Conservation (phyloP, 306 rosid genomes). For the Vigna hirtella region DNA sequence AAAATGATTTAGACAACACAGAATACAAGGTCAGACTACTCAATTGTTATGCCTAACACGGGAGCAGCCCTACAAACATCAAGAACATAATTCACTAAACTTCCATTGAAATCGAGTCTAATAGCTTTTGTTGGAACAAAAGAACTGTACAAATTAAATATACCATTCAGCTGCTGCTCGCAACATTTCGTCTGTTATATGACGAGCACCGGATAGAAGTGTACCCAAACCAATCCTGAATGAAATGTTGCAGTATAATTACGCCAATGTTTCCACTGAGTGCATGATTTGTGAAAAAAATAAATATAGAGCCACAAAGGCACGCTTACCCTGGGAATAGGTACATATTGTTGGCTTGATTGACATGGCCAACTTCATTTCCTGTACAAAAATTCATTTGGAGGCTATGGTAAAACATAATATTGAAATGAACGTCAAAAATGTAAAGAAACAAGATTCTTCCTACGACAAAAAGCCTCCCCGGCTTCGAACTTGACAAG, state of each 20-base stretch:
- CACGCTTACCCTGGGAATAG: slow-evolving; percentile 84
- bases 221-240: slow-evolving; percentile 91
- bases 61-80: slow-evolving; percentile 31
- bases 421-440: slow-evolving; percentile 32
- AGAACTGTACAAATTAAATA: slow-evolving; percentile 24
- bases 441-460: slow-evolving; percentile 33
- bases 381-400: slow-evolving; percentile 55
- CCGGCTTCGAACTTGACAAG: slow-evolving; percentile 21
- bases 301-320: slow-evolving; percentile 28
- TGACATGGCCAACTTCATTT: slow-evolving; percentile 81
- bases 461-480: slow-evolving; percentile 34
- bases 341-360: slow-evolving; percentile 98
- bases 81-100: slow-evolving; percentile 19
- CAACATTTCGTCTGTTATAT: slow-evolving; percentile 85
- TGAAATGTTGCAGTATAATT: slow-evolving; percentile 34
- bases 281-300: slow-evolving; percentile 3
- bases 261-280: slow-evolving; percentile 1
- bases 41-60: slow-evolving; percentile 3
- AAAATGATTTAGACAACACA: slow-evolving; percentile 16
- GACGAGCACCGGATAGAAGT: slow-evolving; percentile 82
- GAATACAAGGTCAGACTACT: slow-evolving; percentile 28
- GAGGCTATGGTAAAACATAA: slow-evolving; percentile 30
- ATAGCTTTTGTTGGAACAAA: slow-evolving; percentile 10
- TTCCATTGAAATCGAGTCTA: not conserved
- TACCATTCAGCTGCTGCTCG: slow-evolving; percentile 94